Conservation (phyloP, 495 filamentous ascomycete genomes). For the Penicillium cosmopolitanum region DNA sequence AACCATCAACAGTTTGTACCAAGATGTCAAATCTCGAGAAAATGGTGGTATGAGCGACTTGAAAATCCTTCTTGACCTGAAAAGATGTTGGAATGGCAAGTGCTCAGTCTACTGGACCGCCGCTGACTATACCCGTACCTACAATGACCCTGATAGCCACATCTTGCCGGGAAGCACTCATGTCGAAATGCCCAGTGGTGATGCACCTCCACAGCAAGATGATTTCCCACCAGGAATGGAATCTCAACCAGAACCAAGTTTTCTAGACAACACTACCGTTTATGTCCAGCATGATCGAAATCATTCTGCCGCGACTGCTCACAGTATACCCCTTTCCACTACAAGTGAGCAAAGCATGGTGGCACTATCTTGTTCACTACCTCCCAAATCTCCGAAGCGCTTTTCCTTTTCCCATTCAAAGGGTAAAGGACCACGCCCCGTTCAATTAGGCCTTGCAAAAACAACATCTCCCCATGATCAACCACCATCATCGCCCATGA, state of each 20-base stretch:
- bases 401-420: slow-evolving; percentile 44
- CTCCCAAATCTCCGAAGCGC: slow-evolving; percentile 61
- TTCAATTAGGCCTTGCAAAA: slow-evolving; percentile 43
- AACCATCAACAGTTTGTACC: slow-evolving; percentile 75
- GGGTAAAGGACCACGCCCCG: slow-evolving; percentile 65
- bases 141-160: slow-evolving; percentile 63
- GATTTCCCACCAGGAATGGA: slow-evolving; percentile 6
- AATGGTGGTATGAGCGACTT: slow-evolving; percentile 70
- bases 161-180: slow-evolving; percentile 74
- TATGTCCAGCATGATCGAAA: slow-evolving; percentile 46
- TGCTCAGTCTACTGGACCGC: slow-evolving; percentile 88
- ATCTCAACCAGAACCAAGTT: slow-evolving; percentile 31
- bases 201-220: slow-evolving; percentile 18
- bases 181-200: slow-evolving; percentile 21
- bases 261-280: slow-evolving; percentile 27
- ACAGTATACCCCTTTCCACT: slow-evolving; percentile 48
- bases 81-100: slow-evolving; percentile 95
- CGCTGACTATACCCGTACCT: slow-evolving; percentile 57
- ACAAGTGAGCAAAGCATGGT: slow-evolving; percentile 63
- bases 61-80: slow-evolving; percentile 91
- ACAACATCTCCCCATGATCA: slow-evolving; percentile 28
- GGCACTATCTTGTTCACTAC: slow-evolving; percentile 83
- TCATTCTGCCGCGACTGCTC: slow-evolving; percentile 46
- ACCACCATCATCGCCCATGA: slow-evolving; percentile 35
- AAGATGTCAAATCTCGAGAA: slow-evolving; percentile 58